phyloP scores from a whole-genome alignment of 176 grass and related monocot species.

The Oryza officinalis region DNA sequence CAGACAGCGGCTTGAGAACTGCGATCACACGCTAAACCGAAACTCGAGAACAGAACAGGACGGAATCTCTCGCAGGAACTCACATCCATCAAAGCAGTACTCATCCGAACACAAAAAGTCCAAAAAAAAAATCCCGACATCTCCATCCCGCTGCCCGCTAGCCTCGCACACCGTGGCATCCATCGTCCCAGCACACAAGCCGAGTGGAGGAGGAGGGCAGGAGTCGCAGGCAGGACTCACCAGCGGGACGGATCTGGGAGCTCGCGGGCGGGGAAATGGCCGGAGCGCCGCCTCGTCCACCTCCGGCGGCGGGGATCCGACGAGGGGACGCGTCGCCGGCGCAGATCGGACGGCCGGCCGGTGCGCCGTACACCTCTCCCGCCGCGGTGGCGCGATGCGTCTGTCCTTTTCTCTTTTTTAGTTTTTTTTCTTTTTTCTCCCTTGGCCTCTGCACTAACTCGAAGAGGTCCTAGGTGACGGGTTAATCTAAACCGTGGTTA shows the following conservation, averaged over 20 bases:
- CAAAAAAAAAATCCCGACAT: not conserved
- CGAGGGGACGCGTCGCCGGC: not conserved
- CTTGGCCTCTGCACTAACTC: slow-evolving; percentile 36
- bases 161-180: not conserved
- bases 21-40: not conserved
- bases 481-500: slow-evolving; percentile 65
- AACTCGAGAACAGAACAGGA: not conserved
- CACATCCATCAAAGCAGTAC: slow-evolving; percentile 1
- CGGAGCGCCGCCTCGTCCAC: slow-evolving; percentile 23
- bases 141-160: not conserved
- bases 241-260: slow-evolving; percentile 41
- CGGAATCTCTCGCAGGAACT: not conserved
- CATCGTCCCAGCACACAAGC: slow-evolving; percentile 24
- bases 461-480: slow-evolving; percentile 43
- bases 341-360: slow-evolving; percentile 43
- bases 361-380: slow-evolving; percentile 40
- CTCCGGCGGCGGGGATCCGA: slow-evolving; percentile 25
- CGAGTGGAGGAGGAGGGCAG: not conserved
- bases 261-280: slow-evolving; percentile 26
- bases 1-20: not conserved
- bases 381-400: slow-evolving; percentile 30
- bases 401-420: not conserved
- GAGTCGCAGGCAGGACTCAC: slow-evolving; percentile 28
- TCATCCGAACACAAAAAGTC: not conserved
- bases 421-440: not conserved